Base-by-base conservation (phyloP, 2,329 filamentous ascomycete species). In the Alternaria triticina region DNA sequence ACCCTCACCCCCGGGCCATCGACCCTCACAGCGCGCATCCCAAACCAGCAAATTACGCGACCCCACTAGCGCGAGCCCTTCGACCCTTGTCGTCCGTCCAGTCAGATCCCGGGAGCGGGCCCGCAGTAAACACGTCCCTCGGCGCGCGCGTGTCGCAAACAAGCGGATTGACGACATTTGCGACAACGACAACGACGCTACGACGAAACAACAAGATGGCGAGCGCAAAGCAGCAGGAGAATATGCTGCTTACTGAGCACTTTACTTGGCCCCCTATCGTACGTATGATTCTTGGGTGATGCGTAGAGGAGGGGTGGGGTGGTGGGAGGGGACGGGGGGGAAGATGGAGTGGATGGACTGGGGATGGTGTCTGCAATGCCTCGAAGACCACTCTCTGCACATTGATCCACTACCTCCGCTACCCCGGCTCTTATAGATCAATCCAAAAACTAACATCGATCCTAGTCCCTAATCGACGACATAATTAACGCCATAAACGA, bases 401-500 rank as follows among this genome's bases (percentile, higher is more conserved):
- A 30, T 30, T 30, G 28, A 30, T 30, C 28, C 28, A 30, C 28
- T 30, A 30, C 28, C 28, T 30, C 28, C 28, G 28, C 28, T 30
- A 30, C 28, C 28, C 28, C 28, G 28, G 28, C 28, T 30, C 28
- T 30, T 30, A 13, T 30, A 30, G 12, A 30, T 30, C 28, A 30
- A 30, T 30, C 28, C 28, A 30, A 30, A 11, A 30, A 30, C 28
- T 36, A 33, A 61, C 25, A 44, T 17, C 20, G 0, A 12, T 15
- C 4, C 5, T 43, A 97, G 94, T 92, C 92, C 65, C 88, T 99
- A 45, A 91, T 99, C 76, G 96, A 99, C 87, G 95, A 98, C 82
- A 94, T 98, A 73, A 97, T 98, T 83, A 97, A 98, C 84, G 92
- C 91, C 59, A 89, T 97, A 80, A 99, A 98, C 83, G 92, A 95